Base-by-base conservation (phyloP, 2,329 filamentous ascomycete species). In the Penicillium sp. region DNA sequence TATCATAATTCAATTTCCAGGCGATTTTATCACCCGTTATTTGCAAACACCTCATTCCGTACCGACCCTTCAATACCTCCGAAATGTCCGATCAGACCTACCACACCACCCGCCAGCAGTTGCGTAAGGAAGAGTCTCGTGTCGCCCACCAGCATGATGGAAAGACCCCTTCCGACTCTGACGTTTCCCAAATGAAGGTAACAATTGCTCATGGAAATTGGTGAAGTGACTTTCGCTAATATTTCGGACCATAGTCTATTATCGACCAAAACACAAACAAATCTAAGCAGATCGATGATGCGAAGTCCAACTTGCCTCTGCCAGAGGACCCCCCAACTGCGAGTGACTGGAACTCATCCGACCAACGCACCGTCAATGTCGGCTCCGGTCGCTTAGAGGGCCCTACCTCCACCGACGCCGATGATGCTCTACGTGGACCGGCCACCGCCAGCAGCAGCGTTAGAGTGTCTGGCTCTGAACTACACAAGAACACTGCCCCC, bases 341-440 rank as follows among this genome's bases (percentile, higher is more conserved):
- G n/a, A 88, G 88, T 4, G 89, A 94, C 78, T 91, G 85, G 81
- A 85, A 92, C 69, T 90, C 87, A 0, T 78, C 82, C 44, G 88
- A 93, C 64, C 80, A 80, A 26, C 76, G 82, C 56, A 89, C 76
- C 49, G 85, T 89, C 67, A 88, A 90, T 66, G 84, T 89, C 41
- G 87, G 87, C 57, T 83, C 85, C 29, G 87, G 87, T 17, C 73
- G 80, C 47, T 61, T 79, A 1, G 69, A 81, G 59, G 80, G 76
- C 46, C 78, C 81, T 55, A 73, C 85, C 39, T 82, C 83, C 17
- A 47, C 64, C 13, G 74, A 80, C 27, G 45, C 43, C 10, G 72
- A 78, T 29, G 72, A 77, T 20, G 84, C 83, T 7, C 72, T 88
- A 44, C 76, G 82, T 17, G 84, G 76, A 51, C 83, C 84, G 3